A percentile compares a stretch with the other conserved stretches of the same genome.
These are phyloP conservation scores for Olyra latifolia DNA, from an alignment of 176 grass and related monocot genomes.

Conservation along the genomic window DNA sequence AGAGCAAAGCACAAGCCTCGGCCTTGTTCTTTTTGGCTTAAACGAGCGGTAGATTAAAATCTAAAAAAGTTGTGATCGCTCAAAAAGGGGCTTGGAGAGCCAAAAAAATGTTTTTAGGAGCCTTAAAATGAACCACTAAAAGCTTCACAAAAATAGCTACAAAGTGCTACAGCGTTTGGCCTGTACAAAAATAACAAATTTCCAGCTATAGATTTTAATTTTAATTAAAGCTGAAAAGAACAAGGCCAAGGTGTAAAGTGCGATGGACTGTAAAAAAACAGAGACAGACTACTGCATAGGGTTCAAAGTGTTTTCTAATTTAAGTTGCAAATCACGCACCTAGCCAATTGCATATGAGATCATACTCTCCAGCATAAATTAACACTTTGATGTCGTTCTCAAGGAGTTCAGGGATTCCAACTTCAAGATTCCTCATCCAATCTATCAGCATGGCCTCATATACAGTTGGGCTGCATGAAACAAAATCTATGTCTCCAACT, in stretches of 20 bases:
- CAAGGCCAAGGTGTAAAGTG: neutral
- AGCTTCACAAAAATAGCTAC: too few species aligned
- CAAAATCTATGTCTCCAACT: conserved; percentile 81
- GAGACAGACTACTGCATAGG: neutral
- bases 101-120: too few species aligned
- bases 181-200: too few species aligned
- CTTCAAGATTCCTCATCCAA: conserved; percentile 96
- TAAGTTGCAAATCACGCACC: conserved; percentile 53
- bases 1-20: neutral
- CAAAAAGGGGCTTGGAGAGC: too few species aligned
- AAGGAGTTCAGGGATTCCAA: conserved; percentile 87
- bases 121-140: too few species aligned
- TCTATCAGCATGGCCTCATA: conserved; percentile 82
- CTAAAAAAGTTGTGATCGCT: too few species aligned
- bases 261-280: neutral
- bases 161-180: too few species aligned
- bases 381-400: conserved; percentile 76
- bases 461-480: conserved; percentile 86
- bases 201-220: too few species aligned
- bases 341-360: conserved; percentile 95
- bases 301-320: neutral
- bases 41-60: too few species aligned
- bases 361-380: conserved; percentile 93
- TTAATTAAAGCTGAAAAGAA: too few species aligned
- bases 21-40: too few species aligned